Percentiles rank a stretch among this genome's conserved stretches.
Evolutionary conservation across 2,329 filamentous ascomycete species (phyloP).

Genomic region (Lasiodiplodia hormozganensis): DNA sequence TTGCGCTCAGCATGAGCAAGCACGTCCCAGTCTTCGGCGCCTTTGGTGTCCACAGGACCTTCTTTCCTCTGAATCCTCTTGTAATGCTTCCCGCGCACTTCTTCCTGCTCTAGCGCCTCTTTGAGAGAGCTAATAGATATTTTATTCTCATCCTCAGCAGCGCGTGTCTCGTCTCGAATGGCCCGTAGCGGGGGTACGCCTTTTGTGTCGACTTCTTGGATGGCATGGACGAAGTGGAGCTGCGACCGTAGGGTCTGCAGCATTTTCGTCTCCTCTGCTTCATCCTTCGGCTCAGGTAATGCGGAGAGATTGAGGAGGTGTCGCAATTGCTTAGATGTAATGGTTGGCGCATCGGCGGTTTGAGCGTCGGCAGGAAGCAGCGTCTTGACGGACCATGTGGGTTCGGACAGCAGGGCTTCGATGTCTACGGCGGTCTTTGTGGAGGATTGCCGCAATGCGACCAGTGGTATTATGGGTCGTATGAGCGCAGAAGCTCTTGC

Average conservation of each 20-base stretch:
- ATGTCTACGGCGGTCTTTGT: slow-evolving; percentile 36
- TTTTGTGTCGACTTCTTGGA: slow-evolving; percentile 79
- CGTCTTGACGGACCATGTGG: slow-evolving; percentile 83
- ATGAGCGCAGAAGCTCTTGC: not conserved
- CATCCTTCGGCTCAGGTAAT: slow-evolving; percentile 72
- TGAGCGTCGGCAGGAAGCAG: slow-evolving; percentile 63
- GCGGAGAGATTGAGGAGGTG: slow-evolving; percentile 91
- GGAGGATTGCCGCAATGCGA: not conserved
- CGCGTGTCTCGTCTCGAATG: slow-evolving; percentile 78
- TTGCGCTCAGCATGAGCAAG: slow-evolving; percentile 70
- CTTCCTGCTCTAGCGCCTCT: slow-evolving; percentile 66
- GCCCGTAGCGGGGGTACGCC: slow-evolving; percentile 76
- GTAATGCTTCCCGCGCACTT: slow-evolving; percentile 61
- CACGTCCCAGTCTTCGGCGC: slow-evolving; percentile 73
- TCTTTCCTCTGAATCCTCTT: slow-evolving; percentile 58
- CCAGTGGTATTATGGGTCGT: not conserved
- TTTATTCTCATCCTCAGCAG: slow-evolving; percentile 62
- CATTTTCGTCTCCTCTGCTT: slow-evolving; percentile 72
- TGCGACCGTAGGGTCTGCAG: slow-evolving; percentile 79
- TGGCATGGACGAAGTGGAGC: slow-evolving; percentile 86
- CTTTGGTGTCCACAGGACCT: slow-evolving; percentile 48
- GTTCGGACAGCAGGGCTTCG: slow-evolving; percentile 64
- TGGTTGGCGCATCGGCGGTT: slow-evolving; percentile 43
- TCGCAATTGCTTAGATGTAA: slow-evolving; percentile 73
- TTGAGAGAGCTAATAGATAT: slow-evolving; percentile 65